Evolutionary conservation across 179 eudicot species (phyloP), one percentile per base, ranked within the genome.

Genomic region (Corrigiola litoralis): DNA sequence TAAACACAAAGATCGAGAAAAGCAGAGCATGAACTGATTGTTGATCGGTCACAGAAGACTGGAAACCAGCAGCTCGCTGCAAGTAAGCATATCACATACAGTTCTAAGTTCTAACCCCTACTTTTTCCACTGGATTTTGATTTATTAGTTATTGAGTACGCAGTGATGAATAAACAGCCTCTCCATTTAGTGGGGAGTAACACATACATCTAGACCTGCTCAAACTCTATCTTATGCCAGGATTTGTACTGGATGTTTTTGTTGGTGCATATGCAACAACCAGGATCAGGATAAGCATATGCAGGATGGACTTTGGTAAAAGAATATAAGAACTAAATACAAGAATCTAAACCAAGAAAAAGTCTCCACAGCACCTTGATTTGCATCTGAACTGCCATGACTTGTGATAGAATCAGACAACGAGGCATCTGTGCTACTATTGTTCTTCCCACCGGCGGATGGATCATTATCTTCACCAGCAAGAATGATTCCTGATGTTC

Each of bases 401-500:
- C 87, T 77, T 64, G 70, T 60, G 48, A 78, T 34, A 50, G 86
- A 85, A 55, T 87, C 90, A 38, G 85, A 68, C 69, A 75, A 3
- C 61, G 86, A 82, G 20, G 70, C 54, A 71, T 87, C 84, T 41
- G 76, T 69, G 55, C 68, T 67, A 21, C 71, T 77, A 60, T 73
- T 72, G 25, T 70, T 80, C 64, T 77, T 80, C 53, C 72, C 77
- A 47, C 60, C 68, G 50, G 55, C 64, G 66, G 66, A 52, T 16
- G 78, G 77, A 50, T 76, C 75, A 65, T 70, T 77, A 41, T 79
- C 86, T 68, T 87, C 89, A 67, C 80, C 80, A 71, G 86, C 77
- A 66, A 81, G 80, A 27, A 81, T 29, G 31, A 84, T 75, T 68
- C 87, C 96, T 32, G 95, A 85, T 41, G 79, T 67, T 70, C 81